Base-by-base conservation (phyloP, 495 filamentous ascomycete species). In the Xylaria venustula region DNA sequence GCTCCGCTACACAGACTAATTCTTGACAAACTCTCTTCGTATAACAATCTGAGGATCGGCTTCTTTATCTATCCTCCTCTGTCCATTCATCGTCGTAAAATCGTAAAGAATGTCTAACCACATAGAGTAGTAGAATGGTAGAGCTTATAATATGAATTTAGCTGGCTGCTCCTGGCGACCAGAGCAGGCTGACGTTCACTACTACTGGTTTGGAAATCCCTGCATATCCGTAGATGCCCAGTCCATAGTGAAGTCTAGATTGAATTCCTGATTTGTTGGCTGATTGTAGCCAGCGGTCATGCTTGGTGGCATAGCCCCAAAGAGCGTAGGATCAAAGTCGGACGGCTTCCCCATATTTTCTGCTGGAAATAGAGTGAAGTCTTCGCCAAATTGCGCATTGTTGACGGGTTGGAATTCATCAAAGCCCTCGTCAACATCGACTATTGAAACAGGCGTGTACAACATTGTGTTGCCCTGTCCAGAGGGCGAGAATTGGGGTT, bases 391-490 rank as follows among this genome's bases (percentile, higher is more conserved):
- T 34, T 75, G 71, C 19, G 71, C 71, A 12, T 55, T 60, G 26
- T 64, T 63, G 9, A 63, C 61, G 32, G 65, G 62, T 22, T 68
- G 67, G 9, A 77, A 74, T 25, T 84, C 81, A 52, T 83, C 83
- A 50, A 79, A 80, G 9, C 77, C 77, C 45, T 83, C 80, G 48
- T 81, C 75, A 42, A 77, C 64, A 12, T 73, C 72, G 14, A 62
- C 68, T 58, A 79, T 71, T 0, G 83, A 85, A 5, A 76, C 77
- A 3, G 87, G 87, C 0, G 86, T 87, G 69, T 81, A 87, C 45
- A 90, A 79, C 79, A 88, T 85, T 11, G 82, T 67, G 49, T 87
- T 85, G 19, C 80, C 85, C 63, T 89, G 87, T 1, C 82, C 86
- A 45, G 77, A 74, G 34, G 85, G 83, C 12, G 86, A 88, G 56